These are phyloP conservation scores for Nannochloropsis granulata DNA, from an alignment of 108 stramenopile genomes.

Conservation along the genomic window DNA sequence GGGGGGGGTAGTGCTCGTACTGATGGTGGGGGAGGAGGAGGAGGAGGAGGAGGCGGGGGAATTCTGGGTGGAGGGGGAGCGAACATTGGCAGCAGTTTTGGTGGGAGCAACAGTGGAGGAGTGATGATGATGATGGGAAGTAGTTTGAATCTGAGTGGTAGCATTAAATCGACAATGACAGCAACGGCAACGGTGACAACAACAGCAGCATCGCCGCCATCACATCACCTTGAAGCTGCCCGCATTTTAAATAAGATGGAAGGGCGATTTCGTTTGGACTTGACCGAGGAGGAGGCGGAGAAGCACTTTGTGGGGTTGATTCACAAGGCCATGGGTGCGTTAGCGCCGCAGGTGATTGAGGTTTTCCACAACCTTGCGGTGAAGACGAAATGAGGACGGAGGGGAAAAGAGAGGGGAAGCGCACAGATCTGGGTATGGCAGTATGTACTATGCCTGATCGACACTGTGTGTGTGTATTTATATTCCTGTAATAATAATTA, in stretches of 20 bases:
- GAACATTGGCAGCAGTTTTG: not conserved
- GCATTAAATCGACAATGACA: too few species aligned
- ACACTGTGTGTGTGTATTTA: too few species aligned
- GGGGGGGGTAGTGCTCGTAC: not conserved
- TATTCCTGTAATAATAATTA: too few species aligned
- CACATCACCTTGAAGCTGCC: not conserved
- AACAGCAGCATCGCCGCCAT: not conserved
- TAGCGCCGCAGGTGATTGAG: conserved; percentile 45
- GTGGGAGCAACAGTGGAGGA: not conserved
- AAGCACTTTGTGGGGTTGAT: conserved; percentile 57
- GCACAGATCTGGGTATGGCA: too few species aligned
- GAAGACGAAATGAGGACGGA: not conserved
- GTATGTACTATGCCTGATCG: too few species aligned
- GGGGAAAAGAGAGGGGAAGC: not conserved
- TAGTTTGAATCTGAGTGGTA: too few species aligned
- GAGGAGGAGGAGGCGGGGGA: not conserved
- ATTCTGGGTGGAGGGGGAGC: too few species aligned
- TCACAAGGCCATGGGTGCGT: conserved; percentile 53
- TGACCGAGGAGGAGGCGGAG: conserved; percentile 87
- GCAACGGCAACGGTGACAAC: not conserved
- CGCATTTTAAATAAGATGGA: conserved; percentile 46
- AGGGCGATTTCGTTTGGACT: conserved; percentile 69
- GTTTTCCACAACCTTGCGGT: not conserved
- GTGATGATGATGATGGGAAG: too few species aligned
- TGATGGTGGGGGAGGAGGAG: not conserved